Evolutionary conservation across 2,329 filamentous ascomycete genomes (phyloP).

Genomic region (Aspergillus carbonarius): DNA sequence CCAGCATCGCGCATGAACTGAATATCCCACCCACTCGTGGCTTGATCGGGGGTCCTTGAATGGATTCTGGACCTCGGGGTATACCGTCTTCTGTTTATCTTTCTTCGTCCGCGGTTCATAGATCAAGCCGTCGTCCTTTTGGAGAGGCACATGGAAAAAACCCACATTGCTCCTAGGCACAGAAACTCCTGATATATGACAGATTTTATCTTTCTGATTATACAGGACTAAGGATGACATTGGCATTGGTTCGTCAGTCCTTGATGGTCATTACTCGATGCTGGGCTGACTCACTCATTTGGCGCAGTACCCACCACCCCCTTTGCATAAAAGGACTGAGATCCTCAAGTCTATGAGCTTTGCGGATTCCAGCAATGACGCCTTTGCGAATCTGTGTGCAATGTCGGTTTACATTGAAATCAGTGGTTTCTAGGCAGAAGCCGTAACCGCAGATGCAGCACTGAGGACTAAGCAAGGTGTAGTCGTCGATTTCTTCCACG

Average conservation of each 20-base stretch:
- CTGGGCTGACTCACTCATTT: neutral
- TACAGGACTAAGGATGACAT: neutral
- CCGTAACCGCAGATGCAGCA: too few species aligned
- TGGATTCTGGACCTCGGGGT: neutral
- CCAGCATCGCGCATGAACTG: neutral
- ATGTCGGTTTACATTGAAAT: too few species aligned
- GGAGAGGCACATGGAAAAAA: neutral
- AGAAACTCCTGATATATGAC: neutral
- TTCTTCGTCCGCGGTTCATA: neutral
- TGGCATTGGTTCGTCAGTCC: neutral
- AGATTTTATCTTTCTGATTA: neutral
- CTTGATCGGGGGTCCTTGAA: neutral
- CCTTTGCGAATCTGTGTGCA: too few species aligned
- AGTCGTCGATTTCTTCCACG: too few species aligned
- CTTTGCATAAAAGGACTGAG: neutral
- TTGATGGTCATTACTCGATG: neutral
- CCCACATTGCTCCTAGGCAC: neutral
- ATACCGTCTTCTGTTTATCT: neutral
- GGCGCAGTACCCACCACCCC: neutral
- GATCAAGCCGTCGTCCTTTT: neutral
- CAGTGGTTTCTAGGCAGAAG: too few species aligned
- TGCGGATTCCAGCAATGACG: neutral
- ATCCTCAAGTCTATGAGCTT: neutral
- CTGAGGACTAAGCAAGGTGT: too few species aligned
- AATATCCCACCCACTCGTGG: neutral